Base-by-base conservation (phyloP, 2,329 filamentous ascomycete genomes). In the Aspergillus quadrilineatus region DNA sequence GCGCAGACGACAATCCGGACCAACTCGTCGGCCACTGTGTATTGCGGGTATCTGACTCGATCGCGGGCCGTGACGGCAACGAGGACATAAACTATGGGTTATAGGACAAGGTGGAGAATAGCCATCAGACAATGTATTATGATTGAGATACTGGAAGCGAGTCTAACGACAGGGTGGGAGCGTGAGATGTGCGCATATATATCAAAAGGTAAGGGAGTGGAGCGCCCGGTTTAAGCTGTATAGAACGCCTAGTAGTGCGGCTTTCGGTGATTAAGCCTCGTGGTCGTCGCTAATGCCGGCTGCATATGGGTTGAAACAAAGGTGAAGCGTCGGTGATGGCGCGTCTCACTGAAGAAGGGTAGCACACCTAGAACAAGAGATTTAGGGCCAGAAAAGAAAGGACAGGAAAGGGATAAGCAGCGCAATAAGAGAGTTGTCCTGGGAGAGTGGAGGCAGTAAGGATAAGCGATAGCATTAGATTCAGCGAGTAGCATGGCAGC, bases 391-490 rank as follows among this genome's bases (percentile, higher is more conserved):
- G 43, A 57, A 47, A 17, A 7, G 17, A 32, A 8, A 44, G 29
- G 44, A 32, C 14, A 37, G n/a, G 30, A 36, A 49, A 37, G 37
- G 22, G 53, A 34, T 28, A 49, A 48, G 29, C 42, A 45, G 46
- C 46, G 15, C 30, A 53, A 46, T 49, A 41, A 56, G 28, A 46
- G n/a, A 50, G 46, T 49, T 47, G 41, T 53, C 53, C 37, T 57
- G 34, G 17, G 37, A 53, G 59, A 53, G 59, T 58, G 58, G 50
- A 52, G 56, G 60, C 46, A 60, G 55, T 59, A 58, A 57, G 60
- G 55, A 50, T 55, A 61, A 56, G 57, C 60, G 60, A 60, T 53
- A 57, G 54, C 41, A 55, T 45, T 49, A 51, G 22, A 50, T 55
- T 56, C 56, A 63, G 49, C 56, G 50, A 59, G 60, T 58, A 59